A percentile compares a stretch with the other conserved stretches of the same genome.
phyloP scores from a whole-genome alignment of 2,329 filamentous ascomycete species.

The Fusarium xyrophilum region DNA sequence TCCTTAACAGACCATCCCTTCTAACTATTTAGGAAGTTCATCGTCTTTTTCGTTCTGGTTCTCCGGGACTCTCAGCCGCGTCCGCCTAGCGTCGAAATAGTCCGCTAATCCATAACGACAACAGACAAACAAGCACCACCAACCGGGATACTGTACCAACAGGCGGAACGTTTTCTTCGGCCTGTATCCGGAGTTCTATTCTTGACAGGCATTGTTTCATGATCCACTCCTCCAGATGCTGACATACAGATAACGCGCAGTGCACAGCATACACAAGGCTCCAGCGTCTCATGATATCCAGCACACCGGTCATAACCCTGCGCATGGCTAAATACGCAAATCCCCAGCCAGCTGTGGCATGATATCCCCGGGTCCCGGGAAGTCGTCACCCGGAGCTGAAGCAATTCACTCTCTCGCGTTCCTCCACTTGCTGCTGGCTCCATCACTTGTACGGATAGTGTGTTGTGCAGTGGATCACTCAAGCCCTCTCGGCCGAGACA shows the following conservation, averaged over 20 bases:
- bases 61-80: slow-evolving; percentile 26
- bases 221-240: neutral
- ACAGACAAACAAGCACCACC: slow-evolving; percentile 7
- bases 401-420: neutral
- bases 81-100: slow-evolving; percentile 30
- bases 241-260: neutral
- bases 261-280: neutral
- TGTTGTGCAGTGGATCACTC: neutral
- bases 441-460: neutral
- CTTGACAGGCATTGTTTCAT: neutral
- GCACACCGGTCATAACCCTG: neutral
- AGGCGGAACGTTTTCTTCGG: slow-evolving; percentile 2
- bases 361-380: slow-evolving; percentile 22
- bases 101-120: slow-evolving; percentile 16
- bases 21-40: slow-evolving; percentile 8
- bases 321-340: slow-evolving; percentile 1
- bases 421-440: slow-evolving; percentile 7
- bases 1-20: slow-evolving; percentile 3
- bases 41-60: slow-evolving; percentile 19
- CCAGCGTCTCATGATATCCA: slow-evolving; percentile 5
- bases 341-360: slow-evolving; percentile 6
- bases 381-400: slow-evolving; percentile 10
- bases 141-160: neutral
- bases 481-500: slow-evolving; percentile 10
- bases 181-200: neutral